Evolutionary conservation across 768 basidiomycete species (phyloP).

Genomic region (Hortiboletus campestris): DNA sequence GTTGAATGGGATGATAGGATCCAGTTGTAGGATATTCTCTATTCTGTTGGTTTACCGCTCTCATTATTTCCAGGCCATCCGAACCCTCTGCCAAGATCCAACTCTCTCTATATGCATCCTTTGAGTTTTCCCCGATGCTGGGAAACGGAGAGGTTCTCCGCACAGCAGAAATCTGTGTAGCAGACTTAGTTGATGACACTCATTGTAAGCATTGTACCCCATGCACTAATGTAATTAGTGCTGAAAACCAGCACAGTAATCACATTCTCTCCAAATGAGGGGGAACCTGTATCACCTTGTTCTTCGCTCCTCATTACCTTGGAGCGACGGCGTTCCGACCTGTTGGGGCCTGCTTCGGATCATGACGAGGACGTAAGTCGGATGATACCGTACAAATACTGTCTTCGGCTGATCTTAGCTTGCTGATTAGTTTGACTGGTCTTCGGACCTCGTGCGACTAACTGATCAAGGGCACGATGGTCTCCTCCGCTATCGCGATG

Average conservation of each 20-base stretch:
- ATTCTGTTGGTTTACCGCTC: too few species aligned
- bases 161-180: not conserved
- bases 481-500: too few species aligned
- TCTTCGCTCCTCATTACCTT: not conserved
- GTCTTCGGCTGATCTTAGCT: not conserved
- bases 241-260: not conserved
- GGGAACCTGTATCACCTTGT: not conserved
- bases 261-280: not conserved
- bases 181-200: not conserved
- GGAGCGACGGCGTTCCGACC: too few species aligned
- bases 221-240: too few species aligned
- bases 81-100: not conserved
- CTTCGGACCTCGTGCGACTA: too few species aligned
- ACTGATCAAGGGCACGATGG: too few species aligned
- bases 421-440: not conserved
- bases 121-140: slow-evolving; percentile 1
- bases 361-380: not conserved
- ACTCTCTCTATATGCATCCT: not conserved
- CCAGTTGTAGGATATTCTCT: not conserved
- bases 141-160: slow-evolving; percentile 1
- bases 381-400: too few species aligned
- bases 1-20: not conserved
- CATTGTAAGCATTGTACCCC: not conserved
- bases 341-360: not conserved
- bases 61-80: not conserved